These are phyloP conservation scores for Backusella australiensis DNA, from an alignment of 192 early-diverging fungal species.

Conservation along the genomic window DNA sequence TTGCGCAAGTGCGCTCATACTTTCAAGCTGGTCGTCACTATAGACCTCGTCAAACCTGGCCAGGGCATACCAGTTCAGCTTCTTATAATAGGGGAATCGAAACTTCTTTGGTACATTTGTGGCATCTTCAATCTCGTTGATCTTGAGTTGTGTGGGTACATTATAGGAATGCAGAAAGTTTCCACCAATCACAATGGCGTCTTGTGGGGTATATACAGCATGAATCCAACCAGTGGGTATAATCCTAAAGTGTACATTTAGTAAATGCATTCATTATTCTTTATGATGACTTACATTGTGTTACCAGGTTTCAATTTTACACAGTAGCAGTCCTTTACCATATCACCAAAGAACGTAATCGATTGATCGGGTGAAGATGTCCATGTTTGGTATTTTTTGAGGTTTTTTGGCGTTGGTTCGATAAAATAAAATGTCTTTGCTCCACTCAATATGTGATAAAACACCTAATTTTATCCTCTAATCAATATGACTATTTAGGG, in stretches of 20 bases:
- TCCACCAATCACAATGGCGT: constrained; percentile 90
- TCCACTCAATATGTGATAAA: constrained; percentile 87
- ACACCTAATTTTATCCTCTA: constrained; percentile 47
- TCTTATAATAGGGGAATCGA: constrained; percentile 83
- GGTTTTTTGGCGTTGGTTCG: constrained; percentile 74
- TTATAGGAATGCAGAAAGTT: constrained; percentile 88
- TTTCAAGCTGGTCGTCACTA: constrained; percentile 23
- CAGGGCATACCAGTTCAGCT: constrained; percentile 75
- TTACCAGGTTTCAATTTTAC: constrained; percentile 77
- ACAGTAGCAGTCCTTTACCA: constrained; percentile 75
- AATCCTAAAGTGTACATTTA: constrained; percentile 47
- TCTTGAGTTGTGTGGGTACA: constrained; percentile 66
- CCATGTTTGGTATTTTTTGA: constrained; percentile 91
- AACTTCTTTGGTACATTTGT: constrained; percentile 81
- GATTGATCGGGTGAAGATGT: constrained; percentile 83
- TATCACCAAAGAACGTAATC: constrained; percentile 79
- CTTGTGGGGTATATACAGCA: constrained; percentile 84
- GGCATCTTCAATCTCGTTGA: constrained; percentile 74
- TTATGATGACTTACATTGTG: constrained; percentile 64
- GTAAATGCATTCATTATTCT: background rate
- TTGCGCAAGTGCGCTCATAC: constrained; percentile 38
- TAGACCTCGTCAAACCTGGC: constrained; percentile 17
- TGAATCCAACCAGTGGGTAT: constrained; percentile 98
- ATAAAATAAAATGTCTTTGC: constrained; percentile 90
- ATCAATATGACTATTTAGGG: background rate